Percentiles rank a stretch among this genome's conserved stretches.
Conservation (phyloP, 1,284 basidiomycete genomes). For the Schizophyllum amplum region DNA sequence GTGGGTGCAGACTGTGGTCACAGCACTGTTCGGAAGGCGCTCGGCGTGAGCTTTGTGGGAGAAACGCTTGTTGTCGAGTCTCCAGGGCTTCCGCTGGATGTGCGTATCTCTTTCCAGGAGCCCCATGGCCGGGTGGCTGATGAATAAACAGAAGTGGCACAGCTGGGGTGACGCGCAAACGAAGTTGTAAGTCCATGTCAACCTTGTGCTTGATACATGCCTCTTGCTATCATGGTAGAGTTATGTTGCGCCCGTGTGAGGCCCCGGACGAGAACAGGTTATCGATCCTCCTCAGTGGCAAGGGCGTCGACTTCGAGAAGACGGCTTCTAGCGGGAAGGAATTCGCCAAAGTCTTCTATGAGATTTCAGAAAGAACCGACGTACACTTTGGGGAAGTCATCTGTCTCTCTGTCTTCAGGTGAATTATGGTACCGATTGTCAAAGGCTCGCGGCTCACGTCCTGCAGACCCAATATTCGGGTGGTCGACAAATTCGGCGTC, state of each 20-base stretch:
- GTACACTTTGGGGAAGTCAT: conserved; percentile 20
- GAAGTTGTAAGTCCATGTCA: conserved; percentile 9
- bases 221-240: conserved; percentile 3
- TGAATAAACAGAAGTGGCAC: conserved; percentile 21
- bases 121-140: neutral
- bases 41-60: conserved; percentile 29
- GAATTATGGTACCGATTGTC: neutral
- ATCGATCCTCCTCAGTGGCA: conserved; percentile 15
- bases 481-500: conserved; percentile 11
- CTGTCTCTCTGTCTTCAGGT: conserved; percentile 20
- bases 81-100: conserved; percentile 12
- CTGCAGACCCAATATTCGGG: conserved; percentile 13
- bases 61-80: conserved; percentile 27
- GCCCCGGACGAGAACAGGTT: conserved; percentile 15
- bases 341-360: conserved; percentile 14
- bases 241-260: conserved; percentile 12
- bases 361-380: conserved; percentile 19
- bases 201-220: neutral
- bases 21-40: conserved; percentile 24
- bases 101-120: neutral
- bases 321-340: conserved; percentile 15
- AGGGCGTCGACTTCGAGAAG: conserved; percentile 14
- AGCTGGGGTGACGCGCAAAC: conserved; percentile 17
- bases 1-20: conserved; percentile 32
- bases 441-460: neutral